Percentiles rank a stretch among this genome's conserved stretches.
phyloP scores from a whole-genome alignment of 2,329 filamentous ascomycete genomes.

The Botryotinia convoluta region DNA sequence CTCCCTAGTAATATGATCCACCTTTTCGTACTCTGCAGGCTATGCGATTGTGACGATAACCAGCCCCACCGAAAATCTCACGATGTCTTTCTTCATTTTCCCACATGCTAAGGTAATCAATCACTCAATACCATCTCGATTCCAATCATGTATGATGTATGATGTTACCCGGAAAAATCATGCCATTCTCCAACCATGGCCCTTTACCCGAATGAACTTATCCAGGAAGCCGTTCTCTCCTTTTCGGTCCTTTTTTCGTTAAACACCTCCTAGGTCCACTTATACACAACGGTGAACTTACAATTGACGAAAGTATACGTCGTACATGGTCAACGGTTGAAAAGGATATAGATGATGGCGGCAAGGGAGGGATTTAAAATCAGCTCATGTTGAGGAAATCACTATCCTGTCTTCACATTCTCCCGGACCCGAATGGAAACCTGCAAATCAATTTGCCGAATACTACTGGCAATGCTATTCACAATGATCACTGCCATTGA shows the following conservation, averaged over 20 bases:
- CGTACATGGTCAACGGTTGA: neutral
- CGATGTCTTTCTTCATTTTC: slow-evolving; percentile 14
- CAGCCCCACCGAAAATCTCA: neutral
- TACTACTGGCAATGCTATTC: neutral
- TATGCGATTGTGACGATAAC: neutral
- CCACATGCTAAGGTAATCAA: neutral
- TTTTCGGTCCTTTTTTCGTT: slow-evolving; percentile 3
- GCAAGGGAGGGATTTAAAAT: neutral
- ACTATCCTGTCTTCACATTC: neutral
- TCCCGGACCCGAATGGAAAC: neutral
- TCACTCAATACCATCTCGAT: neutral
- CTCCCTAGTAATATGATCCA: neutral
- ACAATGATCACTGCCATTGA: neutral
- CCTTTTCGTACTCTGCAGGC: neutral
- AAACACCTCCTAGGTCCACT: neutral
- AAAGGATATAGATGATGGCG: neutral
- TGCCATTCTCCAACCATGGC: neutral
- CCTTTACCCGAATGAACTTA: neutral
- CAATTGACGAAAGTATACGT: neutral
- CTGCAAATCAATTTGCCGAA: neutral
- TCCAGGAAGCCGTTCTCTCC: neutral
- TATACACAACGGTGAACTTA: neutral
- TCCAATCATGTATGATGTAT: neutral
- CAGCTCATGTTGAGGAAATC: neutral
- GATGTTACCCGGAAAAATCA: neutral